Percentiles rank a stretch among this genome's conserved stretches.
phyloP scores from a whole-genome alignment of 306 rosid genomes.

The Ceratonia siliqua region DNA sequence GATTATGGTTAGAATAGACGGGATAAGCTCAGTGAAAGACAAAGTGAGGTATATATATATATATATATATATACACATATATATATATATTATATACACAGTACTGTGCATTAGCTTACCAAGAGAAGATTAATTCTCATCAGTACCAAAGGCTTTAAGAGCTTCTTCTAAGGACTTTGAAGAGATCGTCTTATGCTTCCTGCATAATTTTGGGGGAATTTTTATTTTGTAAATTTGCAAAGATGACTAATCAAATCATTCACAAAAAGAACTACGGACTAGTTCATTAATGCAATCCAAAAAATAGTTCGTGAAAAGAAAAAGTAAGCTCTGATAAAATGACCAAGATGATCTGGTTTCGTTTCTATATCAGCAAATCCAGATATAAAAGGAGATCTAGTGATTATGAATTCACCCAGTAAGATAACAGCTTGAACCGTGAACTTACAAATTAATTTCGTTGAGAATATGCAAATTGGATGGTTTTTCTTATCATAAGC shows the following conservation, averaged over 20 bases:
- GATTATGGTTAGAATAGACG: neutral
- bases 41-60: conserved; percentile 4
- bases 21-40: neutral
- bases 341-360: neutral
- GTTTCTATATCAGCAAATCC: neutral
- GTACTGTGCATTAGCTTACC: conserved; percentile 30
- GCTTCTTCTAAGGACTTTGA: conserved; percentile 60
- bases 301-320: neutral
- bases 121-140: conserved; percentile 62
- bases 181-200: conserved; percentile 53
- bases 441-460: neutral
- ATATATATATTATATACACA: too few species aligned
- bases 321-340: neutral
- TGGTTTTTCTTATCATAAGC: neutral
- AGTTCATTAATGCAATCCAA: neutral
- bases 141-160: conserved; percentile 65
- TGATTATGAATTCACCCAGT: neutral
- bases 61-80: too few species aligned
- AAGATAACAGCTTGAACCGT: neutral
- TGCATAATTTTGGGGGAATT: conserved; percentile 30
- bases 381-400: conserved; percentile 11
- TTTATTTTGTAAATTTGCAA: neutral
- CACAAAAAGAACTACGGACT: neutral
- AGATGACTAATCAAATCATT: neutral
- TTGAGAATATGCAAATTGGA: conserved; percentile 13